These are phyloP conservation scores for Citrus australasica DNA, from an alignment of 345 rosid genomes.

Conservation along the genomic window DNA sequence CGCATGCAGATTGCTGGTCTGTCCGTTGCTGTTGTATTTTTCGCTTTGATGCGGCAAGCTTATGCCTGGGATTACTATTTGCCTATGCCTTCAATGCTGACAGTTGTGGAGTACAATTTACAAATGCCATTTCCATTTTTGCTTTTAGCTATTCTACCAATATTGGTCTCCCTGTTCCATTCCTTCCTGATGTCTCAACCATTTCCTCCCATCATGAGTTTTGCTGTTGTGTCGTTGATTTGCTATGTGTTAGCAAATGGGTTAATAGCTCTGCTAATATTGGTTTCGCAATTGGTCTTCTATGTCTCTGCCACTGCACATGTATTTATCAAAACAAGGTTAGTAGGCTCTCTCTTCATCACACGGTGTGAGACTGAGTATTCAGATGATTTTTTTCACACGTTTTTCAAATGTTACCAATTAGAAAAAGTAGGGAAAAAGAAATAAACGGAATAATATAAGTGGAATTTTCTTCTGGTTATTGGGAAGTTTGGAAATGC, in stretches of 20 bases:
- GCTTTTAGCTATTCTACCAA: conserved; percentile 53
- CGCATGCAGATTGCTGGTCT: conserved; percentile 62
- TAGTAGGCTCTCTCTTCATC: conserved; percentile 19
- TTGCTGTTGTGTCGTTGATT: conserved; percentile 52
- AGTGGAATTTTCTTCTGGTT: not conserved
- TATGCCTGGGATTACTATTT: conserved; percentile 60
- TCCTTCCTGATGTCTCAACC: conserved; percentile 66
- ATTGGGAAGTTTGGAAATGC: not conserved
- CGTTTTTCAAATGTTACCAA: not conserved
- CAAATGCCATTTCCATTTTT: conserved; percentile 73
- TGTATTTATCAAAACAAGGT: conserved; percentile 68
- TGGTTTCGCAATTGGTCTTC: conserved; percentile 66
- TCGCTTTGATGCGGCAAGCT: conserved; percentile 83
- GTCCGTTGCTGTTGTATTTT: conserved; percentile 59
- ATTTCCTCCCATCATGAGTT: conserved; percentile 66
- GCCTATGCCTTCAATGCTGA: conserved; percentile 69
- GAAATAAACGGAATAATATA: not conserved
- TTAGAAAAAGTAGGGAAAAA: not conserved
- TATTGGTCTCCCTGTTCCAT: conserved; percentile 46
- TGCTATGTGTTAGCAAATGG: conserved; percentile 86
- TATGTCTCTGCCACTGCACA: conserved; percentile 67
- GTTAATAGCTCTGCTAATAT: conserved; percentile 41
- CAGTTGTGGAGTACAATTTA: conserved; percentile 78
- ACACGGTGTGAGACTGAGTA: not conserved
- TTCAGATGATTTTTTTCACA: conserved; percentile 2